Conservation (phyloP, 2,329 filamentous ascomycete species). For the Bertia moriformis region DNA sequence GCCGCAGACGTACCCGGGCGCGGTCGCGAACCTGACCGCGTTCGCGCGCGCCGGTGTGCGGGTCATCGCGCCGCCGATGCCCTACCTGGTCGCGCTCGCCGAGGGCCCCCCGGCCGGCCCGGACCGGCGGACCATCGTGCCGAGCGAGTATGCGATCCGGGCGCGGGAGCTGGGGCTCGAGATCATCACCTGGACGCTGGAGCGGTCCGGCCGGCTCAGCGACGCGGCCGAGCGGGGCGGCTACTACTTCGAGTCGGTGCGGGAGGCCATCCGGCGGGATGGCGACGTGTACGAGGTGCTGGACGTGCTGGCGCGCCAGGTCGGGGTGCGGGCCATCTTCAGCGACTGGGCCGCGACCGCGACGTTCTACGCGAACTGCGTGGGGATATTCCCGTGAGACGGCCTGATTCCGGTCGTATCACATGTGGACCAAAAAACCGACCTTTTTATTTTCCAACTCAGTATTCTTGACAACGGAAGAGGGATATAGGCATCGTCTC, state of each 20-base stretch:
- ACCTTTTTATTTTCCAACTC: no score
- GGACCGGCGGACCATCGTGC: conserved; percentile 44
- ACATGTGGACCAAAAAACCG: no score
- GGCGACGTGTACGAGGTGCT: conserved; percentile 54
- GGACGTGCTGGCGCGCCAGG: conserved; percentile 45
- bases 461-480: no score
- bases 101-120: no score
- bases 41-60: conserved; percentile 43
- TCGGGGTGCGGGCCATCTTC: conserved; percentile 48
- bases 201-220: conserved; percentile 46
- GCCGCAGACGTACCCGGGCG: conserved; percentile 12
- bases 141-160: conserved; percentile 44
- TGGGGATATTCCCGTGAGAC: no score
- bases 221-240: conserved; percentile 31
- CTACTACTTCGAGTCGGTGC: conserved; percentile 37
- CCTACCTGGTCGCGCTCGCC: conserved; percentile 39
- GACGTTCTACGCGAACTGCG: conserved; percentile 61
- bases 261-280: conserved; percentile 40
- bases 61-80: conserved; percentile 47
- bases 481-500: no score
- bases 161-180: conserved; percentile 47
- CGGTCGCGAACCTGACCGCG: conserved; percentile 37
- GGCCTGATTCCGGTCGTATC: no score
- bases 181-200: conserved; percentile 55
- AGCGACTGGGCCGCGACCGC: conserved; percentile 56